A percentile compares a stretch with the other conserved stretches of the same genome.
Conservation (phyloP, 2,329 filamentous ascomycete species). For the Fusarium bulbicola region DNA sequence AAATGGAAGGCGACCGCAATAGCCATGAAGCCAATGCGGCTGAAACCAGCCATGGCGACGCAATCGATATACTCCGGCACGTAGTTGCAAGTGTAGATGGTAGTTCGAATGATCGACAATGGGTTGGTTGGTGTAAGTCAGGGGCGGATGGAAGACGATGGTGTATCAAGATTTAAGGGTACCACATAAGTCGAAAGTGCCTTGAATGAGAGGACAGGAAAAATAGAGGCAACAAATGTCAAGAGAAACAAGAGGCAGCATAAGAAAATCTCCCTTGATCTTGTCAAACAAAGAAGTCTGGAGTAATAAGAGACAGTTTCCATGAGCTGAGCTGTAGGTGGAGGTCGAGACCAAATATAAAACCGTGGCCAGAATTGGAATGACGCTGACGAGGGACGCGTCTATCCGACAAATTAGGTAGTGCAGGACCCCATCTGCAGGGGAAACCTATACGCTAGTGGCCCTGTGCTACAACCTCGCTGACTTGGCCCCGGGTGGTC, state of each 20-base stretch:
- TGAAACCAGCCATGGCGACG: slow-evolving; percentile 61
- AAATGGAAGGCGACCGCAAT: slow-evolving; percentile 93
- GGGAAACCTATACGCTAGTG: slow-evolving; percentile 9
- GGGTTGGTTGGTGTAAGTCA: slow-evolving; percentile 33
- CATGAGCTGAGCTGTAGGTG: slow-evolving; percentile 6
- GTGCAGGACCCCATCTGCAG: slow-evolving; percentile 12
- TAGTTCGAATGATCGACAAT: not conserved
- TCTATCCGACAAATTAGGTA: slow-evolving; percentile 17
- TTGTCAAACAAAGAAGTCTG: not conserved
- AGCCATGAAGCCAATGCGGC: slow-evolving; percentile 83
- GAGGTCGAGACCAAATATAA: slow-evolving; percentile 18
- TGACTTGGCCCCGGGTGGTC: not conserved
- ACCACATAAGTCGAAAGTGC: slow-evolving; percentile 1
- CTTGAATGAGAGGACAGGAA: slow-evolving; percentile 14
- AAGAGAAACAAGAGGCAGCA: not conserved
- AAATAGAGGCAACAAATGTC: not conserved
- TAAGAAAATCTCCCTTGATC: not conserved
- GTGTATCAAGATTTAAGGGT: not conserved
- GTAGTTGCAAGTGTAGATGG: not conserved
- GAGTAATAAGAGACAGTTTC: slow-evolving; percentile 8
- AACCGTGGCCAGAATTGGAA: slow-evolving; percentile 37
- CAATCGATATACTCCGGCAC: not conserved
- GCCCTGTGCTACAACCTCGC: slow-evolving; percentile 16
- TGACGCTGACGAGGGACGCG: slow-evolving; percentile 30
- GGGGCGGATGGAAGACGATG: slow-evolving; percentile 7